Evolutionary conservation across 495 filamentous ascomycete genomes (phyloP).

Genomic region (Articulospora tetracladia): DNA sequence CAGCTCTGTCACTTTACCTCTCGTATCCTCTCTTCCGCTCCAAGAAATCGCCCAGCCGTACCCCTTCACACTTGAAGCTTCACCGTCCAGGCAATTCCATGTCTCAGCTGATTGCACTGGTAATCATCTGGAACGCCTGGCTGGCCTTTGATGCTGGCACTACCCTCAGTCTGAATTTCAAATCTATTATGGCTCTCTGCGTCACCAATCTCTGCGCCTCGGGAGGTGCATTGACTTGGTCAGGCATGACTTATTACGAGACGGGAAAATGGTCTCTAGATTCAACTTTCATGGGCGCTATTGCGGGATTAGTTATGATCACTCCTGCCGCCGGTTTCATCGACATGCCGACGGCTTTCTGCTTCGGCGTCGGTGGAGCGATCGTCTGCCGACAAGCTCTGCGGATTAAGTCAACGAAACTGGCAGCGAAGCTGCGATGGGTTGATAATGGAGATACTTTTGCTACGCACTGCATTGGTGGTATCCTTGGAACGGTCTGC

Average conservation of each 20-base stretch:
- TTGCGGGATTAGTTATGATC: constrained; percentile 46
- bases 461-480: constrained; percentile 84
- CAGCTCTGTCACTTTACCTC: constrained; percentile 76
- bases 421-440: constrained; percentile 56
- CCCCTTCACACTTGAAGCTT: constrained; percentile 52
- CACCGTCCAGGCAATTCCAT: constrained; percentile 45
- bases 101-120: constrained; percentile 59
- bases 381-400: constrained; percentile 42
- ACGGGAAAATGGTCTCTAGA: constrained; percentile 44
- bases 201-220: constrained; percentile 48
- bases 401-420: constrained; percentile 42
- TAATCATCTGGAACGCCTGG: constrained; percentile 78
- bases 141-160: constrained; percentile 52
- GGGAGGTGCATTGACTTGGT: constrained; percentile 43
- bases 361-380: constrained; percentile 40
- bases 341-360: constrained; percentile 39
- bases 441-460: constrained; percentile 95
- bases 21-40: constrained; percentile 31
- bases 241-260: constrained; percentile 39
- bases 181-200: constrained; percentile 37
- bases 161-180: constrained; percentile 31
- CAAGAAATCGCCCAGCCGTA: constrained; percentile 74
- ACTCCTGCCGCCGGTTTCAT: constrained; percentile 39
- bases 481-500: constrained; percentile 79
- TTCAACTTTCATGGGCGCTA: constrained; percentile 46